Conservation (phyloP, 148 eudicot genomes). For the Cornus kousa region DNA sequence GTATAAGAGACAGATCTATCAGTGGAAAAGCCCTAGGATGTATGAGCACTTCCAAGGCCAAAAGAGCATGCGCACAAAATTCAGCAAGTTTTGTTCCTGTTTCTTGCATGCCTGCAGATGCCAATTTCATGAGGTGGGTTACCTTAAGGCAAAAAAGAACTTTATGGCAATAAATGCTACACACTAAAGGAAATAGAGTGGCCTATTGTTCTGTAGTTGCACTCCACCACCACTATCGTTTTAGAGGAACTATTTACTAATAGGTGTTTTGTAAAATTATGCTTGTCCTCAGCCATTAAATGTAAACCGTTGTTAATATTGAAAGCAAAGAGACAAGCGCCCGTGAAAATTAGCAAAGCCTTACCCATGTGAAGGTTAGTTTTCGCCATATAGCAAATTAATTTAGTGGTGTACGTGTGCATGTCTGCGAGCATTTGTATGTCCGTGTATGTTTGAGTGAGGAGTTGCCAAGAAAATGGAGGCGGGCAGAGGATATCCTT, state of each 20-base stretch:
- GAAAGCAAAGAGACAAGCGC: too few relatives aligned
- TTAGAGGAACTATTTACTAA: neutral
- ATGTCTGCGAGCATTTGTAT: too few relatives aligned
- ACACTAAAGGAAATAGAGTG: too few relatives aligned
- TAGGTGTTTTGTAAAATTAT: neutral
- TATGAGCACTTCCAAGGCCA: conserved; percentile 71
- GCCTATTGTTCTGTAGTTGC: neutral
- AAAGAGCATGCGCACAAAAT: conserved; percentile 70
- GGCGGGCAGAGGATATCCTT: too few relatives aligned
- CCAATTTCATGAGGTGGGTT: neutral
- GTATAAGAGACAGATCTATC: too few relatives aligned
- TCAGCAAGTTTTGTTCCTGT: conserved; percentile 66
- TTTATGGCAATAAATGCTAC: neutral
- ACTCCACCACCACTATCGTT: neutral
- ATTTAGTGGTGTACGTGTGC: too few relatives aligned
- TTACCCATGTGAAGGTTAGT: too few relatives aligned
- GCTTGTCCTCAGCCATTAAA: neutral
- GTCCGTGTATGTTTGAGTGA: too few relatives aligned
- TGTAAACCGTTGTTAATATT: neutral
- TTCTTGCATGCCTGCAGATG: conserved; percentile 56
- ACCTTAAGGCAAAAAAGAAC: neutral
- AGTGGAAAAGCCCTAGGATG: conserved; percentile 80
- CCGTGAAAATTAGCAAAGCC: too few relatives aligned
- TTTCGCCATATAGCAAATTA: too few relatives aligned
- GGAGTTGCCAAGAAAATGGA: too few relatives aligned